A percentile compares a stretch with the other conserved stretches of the same genome.
phyloP scores from a whole-genome alignment of 306 rosid species.

The Pachyrhizus erosus region DNA sequence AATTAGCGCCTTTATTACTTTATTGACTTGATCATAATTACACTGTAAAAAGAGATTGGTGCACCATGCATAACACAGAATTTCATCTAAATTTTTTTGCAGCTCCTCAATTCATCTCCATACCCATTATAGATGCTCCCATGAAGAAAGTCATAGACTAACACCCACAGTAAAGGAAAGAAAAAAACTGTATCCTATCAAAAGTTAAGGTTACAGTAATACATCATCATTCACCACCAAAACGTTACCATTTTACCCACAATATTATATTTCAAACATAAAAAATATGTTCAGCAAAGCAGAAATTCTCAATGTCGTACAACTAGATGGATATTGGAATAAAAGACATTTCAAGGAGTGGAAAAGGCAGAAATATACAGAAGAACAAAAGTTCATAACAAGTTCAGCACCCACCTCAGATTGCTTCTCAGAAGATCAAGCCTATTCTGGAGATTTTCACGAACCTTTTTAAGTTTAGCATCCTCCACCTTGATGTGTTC shows the following conservation, averaged over 20 bases:
- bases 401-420: slow-evolving; percentile 64
- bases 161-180: slow-evolving; percentile 19
- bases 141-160: slow-evolving; percentile 16
- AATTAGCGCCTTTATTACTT: not conserved
- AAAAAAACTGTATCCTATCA: slow-evolving; percentile 26
- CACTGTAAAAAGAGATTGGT: not conserved
- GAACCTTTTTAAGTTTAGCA: slow-evolving; percentile 67
- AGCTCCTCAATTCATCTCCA: slow-evolving; percentile 19
- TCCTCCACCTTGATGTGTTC: slow-evolving; percentile 70
- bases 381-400: slow-evolving; percentile 12
- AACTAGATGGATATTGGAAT: slow-evolving; percentile 5
- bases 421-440: slow-evolving; percentile 83
- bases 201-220: slow-evolving; percentile 11
- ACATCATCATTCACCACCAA: slow-evolving; percentile 37
- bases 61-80: not conserved
- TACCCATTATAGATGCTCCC: slow-evolving; percentile 13
- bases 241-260: slow-evolving; percentile 31
- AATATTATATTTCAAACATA: slow-evolving; percentile 14
- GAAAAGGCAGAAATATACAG: slow-evolving; percentile 21
- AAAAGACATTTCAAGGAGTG: slow-evolving; percentile 19
- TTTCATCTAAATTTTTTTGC: slow-evolving; percentile 1
- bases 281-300: slow-evolving; percentile 17
- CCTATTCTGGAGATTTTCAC: slow-evolving; percentile 79
- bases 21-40: slow-evolving; percentile 18
- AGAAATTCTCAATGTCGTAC: slow-evolving; percentile 19